A percentile compares a stretch with the other conserved stretches of the same genome.
These are phyloP conservation scores for Cordyceps militaris DNA, from an alignment of 2,329 filamentous ascomycete genomes.

Conservation along the genomic window DNA sequence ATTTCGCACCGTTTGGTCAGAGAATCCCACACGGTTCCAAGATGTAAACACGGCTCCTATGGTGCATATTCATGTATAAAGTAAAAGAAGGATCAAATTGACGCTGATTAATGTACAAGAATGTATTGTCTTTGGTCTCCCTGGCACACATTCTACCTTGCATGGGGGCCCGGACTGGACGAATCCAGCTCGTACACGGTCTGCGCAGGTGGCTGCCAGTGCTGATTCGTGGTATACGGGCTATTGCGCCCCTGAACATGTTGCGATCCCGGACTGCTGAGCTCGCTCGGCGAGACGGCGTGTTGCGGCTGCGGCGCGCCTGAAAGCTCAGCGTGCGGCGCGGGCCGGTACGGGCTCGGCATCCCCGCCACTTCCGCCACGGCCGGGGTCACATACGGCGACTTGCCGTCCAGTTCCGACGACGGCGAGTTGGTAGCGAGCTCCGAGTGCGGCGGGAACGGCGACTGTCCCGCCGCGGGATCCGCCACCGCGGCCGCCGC, in stretches of 20 bases:
- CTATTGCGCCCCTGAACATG: background rate
- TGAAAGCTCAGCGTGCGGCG: background rate
- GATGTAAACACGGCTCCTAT: background rate
- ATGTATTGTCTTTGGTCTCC: background rate
- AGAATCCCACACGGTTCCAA: conserved; percentile 5
- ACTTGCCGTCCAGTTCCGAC: conserved; percentile 6
- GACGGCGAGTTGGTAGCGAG: conserved; percentile 3
- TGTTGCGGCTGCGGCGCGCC: background rate
- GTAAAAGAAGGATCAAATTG: background rate
- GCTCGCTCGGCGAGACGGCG: conserved; percentile 1
- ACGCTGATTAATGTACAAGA: background rate
- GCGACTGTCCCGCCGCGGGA: background rate
- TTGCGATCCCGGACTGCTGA: conserved; percentile 1
- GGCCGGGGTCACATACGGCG: background rate
- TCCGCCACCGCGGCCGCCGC: background rate
- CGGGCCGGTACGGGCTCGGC: background rate
- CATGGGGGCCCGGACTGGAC: background rate
- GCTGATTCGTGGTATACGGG: background rate
- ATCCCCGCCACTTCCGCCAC: background rate
- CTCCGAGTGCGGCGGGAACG: background rate
- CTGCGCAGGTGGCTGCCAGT: background rate
- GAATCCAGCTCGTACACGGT: conserved; percentile 9
- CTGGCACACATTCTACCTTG: background rate
- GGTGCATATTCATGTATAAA: background rate
- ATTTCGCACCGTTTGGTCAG: conserved; percentile 6